Evolutionary conservation across 345 rosid genomes (phyloP).

Genomic region (Populus euphratica): DNA sequence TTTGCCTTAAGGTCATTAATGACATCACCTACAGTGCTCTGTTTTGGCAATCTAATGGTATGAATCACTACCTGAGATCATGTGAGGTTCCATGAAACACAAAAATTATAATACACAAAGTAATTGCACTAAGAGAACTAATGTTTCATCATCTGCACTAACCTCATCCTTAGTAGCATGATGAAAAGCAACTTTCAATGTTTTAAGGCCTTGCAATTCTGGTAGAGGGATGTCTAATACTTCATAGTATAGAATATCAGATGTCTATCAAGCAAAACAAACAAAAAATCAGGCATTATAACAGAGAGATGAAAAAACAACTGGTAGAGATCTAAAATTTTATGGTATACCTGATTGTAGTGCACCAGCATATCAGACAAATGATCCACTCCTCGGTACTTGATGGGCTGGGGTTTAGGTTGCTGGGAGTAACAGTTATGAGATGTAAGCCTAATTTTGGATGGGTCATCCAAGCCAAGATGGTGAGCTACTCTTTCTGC

Average conservation of each 20-base stretch:
- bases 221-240: slow-evolving; percentile 94
- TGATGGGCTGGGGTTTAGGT: slow-evolving; percentile 93
- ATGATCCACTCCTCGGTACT: slow-evolving; percentile 84
- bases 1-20: slow-evolving; percentile 31
- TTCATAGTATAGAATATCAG: slow-evolving; percentile 91
- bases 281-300: slow-evolving; percentile 2
- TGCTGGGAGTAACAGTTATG: slow-evolving; percentile 99
- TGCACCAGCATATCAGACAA: slow-evolving; percentile 88
- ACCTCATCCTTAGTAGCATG: slow-evolving; percentile 27
- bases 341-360: slow-evolving; percentile 74
- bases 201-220: slow-evolving; percentile 83
- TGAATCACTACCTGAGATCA: slow-evolving; percentile 41
- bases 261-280: slow-evolving; percentile 44
- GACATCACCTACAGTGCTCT: slow-evolving; percentile 38
- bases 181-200: slow-evolving; percentile 30
- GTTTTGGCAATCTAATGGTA: slow-evolving; percentile 36
- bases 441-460: slow-evolving; percentile 90
- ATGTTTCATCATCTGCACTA: neutral
- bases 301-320: neutral
- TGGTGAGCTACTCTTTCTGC: slow-evolving; percentile 79
- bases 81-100: slow-evolving; percentile 9
- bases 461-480: slow-evolving; percentile 81
- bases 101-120: slow-evolving; percentile 2
- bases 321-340: neutral
- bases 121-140: neutral